Percentiles rank a stretch among this genome's conserved stretches.
Conservation (phyloP, 306 rosid genomes). For the Glycyrrhiza uralensis region DNA sequence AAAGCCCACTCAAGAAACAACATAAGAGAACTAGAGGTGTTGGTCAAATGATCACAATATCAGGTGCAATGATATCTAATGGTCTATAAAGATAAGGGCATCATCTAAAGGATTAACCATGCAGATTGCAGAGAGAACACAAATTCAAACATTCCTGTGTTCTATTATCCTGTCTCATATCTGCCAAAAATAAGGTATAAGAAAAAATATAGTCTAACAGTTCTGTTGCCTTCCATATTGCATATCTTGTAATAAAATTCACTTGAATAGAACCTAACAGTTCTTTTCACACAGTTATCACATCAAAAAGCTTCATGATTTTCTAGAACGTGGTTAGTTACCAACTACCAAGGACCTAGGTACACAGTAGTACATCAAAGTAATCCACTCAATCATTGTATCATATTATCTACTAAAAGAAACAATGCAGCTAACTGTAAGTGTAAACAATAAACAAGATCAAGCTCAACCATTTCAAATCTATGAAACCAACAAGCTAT, state of each 20-base stretch:
- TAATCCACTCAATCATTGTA: conserved; percentile 1
- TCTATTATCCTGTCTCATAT: background rate
- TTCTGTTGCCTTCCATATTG: background rate
- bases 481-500: background rate
- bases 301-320: too few species aligned
- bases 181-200: background rate
- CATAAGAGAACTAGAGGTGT: background rate
- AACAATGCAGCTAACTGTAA: background rate
- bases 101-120: background rate
- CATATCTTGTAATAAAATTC: background rate
- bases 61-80: background rate
- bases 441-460: background rate
- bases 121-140: background rate
- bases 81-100: background rate
- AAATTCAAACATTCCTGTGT: background rate
- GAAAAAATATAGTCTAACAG: background rate
- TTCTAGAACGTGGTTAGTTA: too few species aligned
- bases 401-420: background rate
- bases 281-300: too few species aligned
- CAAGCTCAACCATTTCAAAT: background rate
- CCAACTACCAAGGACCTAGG: background rate
- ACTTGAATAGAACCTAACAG: background rate
- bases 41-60: background rate
- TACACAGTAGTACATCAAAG: background rate
- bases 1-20: background rate